Percentiles rank a stretch among this genome's conserved stretches.
Conservation (phyloP, 805 yeast genomes). For the Candida rishiriensis region DNA sequence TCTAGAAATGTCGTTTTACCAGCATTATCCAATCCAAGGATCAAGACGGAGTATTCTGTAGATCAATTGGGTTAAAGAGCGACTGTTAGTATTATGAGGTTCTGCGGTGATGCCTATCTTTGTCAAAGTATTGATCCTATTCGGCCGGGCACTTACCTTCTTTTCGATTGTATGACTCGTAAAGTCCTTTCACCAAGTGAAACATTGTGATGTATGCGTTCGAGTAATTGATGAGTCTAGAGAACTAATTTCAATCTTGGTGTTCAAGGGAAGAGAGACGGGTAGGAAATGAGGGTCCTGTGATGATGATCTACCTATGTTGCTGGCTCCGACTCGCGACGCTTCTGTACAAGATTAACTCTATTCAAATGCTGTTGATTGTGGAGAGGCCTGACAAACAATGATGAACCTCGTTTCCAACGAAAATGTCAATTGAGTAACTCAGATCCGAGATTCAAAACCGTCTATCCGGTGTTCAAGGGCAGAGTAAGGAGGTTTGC, state of each 20-base stretch:
- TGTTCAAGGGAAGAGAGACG: background rate
- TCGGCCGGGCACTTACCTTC: constrained; percentile 7
- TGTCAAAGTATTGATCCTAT: background rate
- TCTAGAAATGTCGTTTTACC: constrained; percentile 87
- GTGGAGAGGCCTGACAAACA: no score
- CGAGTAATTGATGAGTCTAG: background rate
- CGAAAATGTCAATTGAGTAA: no score
- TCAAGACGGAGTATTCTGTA: constrained; percentile 66
- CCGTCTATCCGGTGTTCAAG: no score
- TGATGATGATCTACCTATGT: background rate
- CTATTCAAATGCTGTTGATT: no score
- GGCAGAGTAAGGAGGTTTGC: no score
- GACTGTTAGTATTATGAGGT: background rate
- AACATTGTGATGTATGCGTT: constrained; percentile 5
- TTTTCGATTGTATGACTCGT: constrained; percentile 11
- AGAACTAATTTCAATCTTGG: background rate
- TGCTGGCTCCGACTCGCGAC: no score
- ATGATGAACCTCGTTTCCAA: no score
- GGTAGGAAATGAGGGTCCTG: no score
- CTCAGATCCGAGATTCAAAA: no score
- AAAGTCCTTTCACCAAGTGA: constrained; percentile 12
- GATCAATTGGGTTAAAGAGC: background rate
- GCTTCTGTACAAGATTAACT: no score
- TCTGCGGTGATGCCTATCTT: background rate
- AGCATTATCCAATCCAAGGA: constrained; percentile 91